phyloP scores from a whole-genome alignment of 768 basidiomycete species.

The Naganishia vaughanmartiniae region DNA sequence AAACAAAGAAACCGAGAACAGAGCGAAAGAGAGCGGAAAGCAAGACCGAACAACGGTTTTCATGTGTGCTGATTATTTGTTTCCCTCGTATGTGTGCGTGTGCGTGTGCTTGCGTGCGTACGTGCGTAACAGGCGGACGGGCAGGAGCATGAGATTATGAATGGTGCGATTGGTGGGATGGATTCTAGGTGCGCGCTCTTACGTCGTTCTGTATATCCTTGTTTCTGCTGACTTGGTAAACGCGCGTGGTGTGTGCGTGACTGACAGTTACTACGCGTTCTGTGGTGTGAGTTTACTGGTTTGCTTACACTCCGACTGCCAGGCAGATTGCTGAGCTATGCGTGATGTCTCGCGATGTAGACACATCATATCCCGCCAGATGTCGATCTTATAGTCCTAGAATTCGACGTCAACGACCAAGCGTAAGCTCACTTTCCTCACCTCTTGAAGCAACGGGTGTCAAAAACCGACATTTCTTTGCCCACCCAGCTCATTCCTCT shows the following conservation, averaged over 20 bases:
- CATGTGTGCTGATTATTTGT: no score
- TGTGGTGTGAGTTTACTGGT: constrained; percentile 44
- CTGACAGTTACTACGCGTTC: constrained; percentile 47
- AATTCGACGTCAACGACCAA: constrained; percentile 52
- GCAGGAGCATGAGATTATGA: constrained; percentile 38
- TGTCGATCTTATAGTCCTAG: constrained; percentile 47
- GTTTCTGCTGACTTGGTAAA: no score
- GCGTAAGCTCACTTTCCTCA: constrained; percentile 38
- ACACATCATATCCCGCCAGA: constrained; percentile 47
- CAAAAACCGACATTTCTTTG: constrained; percentile 42
- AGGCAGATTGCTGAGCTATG: not conserved
- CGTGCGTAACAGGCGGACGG: constrained; percentile 1
- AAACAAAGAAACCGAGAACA: no score
- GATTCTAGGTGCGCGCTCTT: constrained; percentile 30
- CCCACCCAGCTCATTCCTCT: constrained; percentile 32
- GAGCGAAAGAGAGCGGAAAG: no score
- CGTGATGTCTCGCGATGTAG: constrained; percentile 25
- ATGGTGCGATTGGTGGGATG: constrained; percentile 51
- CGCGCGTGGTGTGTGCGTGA: no score
- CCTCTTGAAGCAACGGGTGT: constrained; percentile 46
- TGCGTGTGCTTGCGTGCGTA: no score
- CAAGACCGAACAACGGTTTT: no score
- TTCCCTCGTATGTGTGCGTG: no score
- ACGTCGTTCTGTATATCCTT: not conserved
- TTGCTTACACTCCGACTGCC: not conserved